Evolutionary conservation across 306 rosid genomes (phyloP), one percentile per base, ranked within the genome.

Genomic region (Lathyrus oleraceus): DNA sequence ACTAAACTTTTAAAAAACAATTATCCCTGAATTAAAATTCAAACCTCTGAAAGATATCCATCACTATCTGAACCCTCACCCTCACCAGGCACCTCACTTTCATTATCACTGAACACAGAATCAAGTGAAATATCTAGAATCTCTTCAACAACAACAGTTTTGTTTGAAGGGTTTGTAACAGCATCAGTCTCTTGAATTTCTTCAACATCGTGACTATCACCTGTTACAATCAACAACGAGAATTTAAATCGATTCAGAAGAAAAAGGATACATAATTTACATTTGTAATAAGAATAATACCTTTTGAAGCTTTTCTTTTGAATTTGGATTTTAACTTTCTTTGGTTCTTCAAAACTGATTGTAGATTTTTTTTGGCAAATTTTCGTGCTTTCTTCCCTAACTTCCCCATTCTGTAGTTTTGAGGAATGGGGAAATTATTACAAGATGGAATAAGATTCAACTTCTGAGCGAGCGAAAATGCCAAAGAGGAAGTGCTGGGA

Each of bases 341-440:
- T 67, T 90, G 72, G 73, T 81, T 81, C 80, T 82, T 88, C 58
- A 64, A 82, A 58, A 94, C 94, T 13, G 99, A 87, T 80, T 87
- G 97, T 21, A 94, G 83, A 71, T 91, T 90, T 87, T 94, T 94
- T 76, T 81, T 94, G 0, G 97, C 91, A 16, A 94, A 94, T 85
- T 94, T 94, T 88, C 97, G 85, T 12, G 96, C 97, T 69, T 88
- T 94, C 87, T 87, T 91, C 44, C 96, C 99, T 13, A 91, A 79
- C 81, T 94, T 94, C 23, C 91, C 96, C 99, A 93, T 93, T 62
- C 3, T 7, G 2, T 1, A 6, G 39, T 8, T 7, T 35, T 35
- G 8, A 35, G 10, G 39, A 35, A 7, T 35, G 39, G 39, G 1
- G 36, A 30, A 30, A 30, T 30, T 30, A 30, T 5, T 30, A 30